These are phyloP conservation scores for Sphaerostilbella broomeana DNA, from an alignment of 2,329 filamentous ascomycete species.

Conservation along the genomic window DNA sequence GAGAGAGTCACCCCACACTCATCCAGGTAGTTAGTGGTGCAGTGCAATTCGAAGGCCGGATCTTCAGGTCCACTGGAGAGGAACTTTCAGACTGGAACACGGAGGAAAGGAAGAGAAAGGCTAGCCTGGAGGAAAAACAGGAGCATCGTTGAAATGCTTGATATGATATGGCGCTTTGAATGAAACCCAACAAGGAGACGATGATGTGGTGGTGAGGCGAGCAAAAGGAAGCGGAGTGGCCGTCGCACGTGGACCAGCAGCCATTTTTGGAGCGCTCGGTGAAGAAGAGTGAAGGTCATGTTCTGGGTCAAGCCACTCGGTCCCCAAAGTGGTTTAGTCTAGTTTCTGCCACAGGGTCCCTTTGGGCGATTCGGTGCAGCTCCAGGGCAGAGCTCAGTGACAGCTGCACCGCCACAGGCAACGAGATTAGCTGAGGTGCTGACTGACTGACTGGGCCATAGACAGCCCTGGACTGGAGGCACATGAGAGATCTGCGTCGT, in stretches of 20 bases:
- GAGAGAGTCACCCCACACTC: conserved; percentile 8
- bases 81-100: background rate
- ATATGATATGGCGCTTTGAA: conserved; percentile 3
- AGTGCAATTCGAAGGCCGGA: background rate
- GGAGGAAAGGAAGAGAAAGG: background rate
- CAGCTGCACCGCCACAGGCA: background rate
- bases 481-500: too few relatives aligned
- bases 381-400: too few relatives aligned
- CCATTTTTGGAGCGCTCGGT: conserved; percentile 7
- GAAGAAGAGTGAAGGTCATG: conserved; percentile 4
- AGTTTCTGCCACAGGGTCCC: background rate
- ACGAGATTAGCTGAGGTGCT: too few relatives aligned
- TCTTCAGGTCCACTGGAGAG: too few relatives aligned
- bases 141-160: conserved; percentile 1
- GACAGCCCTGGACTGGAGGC: too few relatives aligned
- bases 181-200: conserved; percentile 1
- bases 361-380: too few relatives aligned
- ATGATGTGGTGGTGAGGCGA: conserved; percentile 2
- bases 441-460: too few relatives aligned
- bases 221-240: conserved; percentile 6
- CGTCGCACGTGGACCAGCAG: conserved; percentile 7
- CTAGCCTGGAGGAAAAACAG: conserved; percentile 5
- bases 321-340: conserved; percentile 17
- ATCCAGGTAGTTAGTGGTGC: conserved; percentile 1
- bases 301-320: conserved; percentile 13